Conservation (phyloP, 2,329 filamentous ascomycete genomes). For the Apiospora malaysiana region DNA sequence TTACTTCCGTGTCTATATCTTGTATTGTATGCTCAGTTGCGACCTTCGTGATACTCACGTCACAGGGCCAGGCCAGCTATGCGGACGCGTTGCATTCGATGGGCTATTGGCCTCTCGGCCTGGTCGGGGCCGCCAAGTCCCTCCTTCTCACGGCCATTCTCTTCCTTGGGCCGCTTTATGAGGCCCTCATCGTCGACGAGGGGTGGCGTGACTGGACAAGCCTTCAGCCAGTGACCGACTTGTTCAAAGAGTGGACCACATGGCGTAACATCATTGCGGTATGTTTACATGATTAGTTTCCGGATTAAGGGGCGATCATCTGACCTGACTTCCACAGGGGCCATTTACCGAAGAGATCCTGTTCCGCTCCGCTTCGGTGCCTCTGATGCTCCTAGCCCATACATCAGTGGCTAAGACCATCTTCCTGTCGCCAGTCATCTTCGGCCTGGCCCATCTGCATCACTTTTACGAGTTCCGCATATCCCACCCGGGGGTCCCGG, state of each 20-base stretch:
- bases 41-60: constrained; percentile 70
- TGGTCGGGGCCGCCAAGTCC: constrained; percentile 66
- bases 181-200: constrained; percentile 75
- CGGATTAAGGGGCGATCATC: neutral
- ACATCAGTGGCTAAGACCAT: constrained; percentile 65
- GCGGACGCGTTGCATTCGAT: constrained; percentile 70
- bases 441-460: constrained; percentile 91
- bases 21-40: constrained; percentile 70
- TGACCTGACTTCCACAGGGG: constrained; percentile 56
- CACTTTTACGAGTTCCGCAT: constrained; percentile 95
- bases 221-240: constrained; percentile 59
- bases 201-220: constrained; percentile 70
- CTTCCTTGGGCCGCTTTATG: constrained; percentile 85
- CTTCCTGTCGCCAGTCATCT: constrained; percentile 85
- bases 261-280: constrained; percentile 90
- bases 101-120: constrained; percentile 79
- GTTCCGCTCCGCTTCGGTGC: constrained; percentile 86
- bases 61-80: constrained; percentile 54
- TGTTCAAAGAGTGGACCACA: constrained; percentile 75
- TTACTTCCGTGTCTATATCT: constrained; percentile 79
- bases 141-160: constrained; percentile 78
- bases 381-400: constrained; percentile 77
- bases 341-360: constrained; percentile 92
- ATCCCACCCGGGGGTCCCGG: constrained; percentile 73
- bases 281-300: constrained; percentile 43